Conservation (phyloP, 257 asterid species). For the Eustoma russellianum region DNA sequence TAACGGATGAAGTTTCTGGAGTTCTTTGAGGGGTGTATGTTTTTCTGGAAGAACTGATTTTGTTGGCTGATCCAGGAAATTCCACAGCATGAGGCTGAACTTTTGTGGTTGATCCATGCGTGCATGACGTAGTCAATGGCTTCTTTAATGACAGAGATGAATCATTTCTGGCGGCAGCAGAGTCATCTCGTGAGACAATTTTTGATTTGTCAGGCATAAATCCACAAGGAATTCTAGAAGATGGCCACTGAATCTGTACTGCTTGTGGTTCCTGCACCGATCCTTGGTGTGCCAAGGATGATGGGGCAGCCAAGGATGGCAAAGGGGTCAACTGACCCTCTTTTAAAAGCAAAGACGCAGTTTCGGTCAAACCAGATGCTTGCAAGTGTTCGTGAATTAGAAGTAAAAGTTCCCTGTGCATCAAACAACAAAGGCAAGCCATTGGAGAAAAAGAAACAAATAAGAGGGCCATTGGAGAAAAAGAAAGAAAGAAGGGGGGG, state of each 20-base stretch:
- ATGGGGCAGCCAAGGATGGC: slow-evolving; percentile 82
- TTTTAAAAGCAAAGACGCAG: slow-evolving; percentile 67
- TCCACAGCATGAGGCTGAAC: slow-evolving; percentile 30
- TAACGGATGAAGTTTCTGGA: slow-evolving; percentile 41
- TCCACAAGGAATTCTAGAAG: slow-evolving; percentile 62
- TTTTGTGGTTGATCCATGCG: slow-evolving; percentile 27
- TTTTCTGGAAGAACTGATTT: slow-evolving; percentile 29
- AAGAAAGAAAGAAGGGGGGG: too few species aligned
- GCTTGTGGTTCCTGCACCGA: slow-evolving; percentile 60
- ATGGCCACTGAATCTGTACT: slow-evolving; percentile 81
- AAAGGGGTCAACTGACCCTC: slow-evolving; percentile 90
- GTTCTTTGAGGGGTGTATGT: slow-evolving; percentile 25
- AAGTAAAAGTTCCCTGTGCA: slow-evolving; percentile 79
- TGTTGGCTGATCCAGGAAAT: slow-evolving; percentile 35
- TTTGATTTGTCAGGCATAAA: slow-evolving; percentile 61
- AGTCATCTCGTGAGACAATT: slow-evolving; percentile 30
- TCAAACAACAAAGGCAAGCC: slow-evolving; percentile 8
- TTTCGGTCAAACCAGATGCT: slow-evolving; percentile 71
- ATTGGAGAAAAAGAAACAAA: slow-evolving; percentile 10
- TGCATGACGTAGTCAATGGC: slow-evolving; percentile 31
- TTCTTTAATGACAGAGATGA: slow-evolving; percentile 42
- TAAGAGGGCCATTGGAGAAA: not conserved
- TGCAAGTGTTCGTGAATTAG: slow-evolving; percentile 93
- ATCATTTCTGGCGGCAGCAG: slow-evolving; percentile 40
- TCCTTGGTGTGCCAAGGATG: slow-evolving; percentile 67